phyloP scores from a whole-genome alignment of 805 yeast species.

The Alloascoidea africana region DNA sequence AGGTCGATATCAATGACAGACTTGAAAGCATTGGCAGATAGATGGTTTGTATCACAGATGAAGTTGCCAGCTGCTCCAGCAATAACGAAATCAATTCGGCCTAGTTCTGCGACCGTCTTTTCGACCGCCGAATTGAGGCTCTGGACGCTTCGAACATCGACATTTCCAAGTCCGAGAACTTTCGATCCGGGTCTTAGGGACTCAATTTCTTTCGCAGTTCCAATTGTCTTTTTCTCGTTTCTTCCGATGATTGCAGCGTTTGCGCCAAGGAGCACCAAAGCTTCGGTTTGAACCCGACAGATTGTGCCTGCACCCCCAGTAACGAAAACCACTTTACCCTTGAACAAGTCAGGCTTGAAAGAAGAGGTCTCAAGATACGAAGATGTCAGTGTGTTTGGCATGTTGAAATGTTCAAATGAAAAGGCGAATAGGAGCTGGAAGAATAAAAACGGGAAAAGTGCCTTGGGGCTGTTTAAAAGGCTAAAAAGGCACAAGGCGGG shows the following conservation, averaged over 20 bases:
- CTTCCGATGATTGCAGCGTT: slow-evolving; percentile 80
- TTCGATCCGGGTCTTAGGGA: slow-evolving; percentile 39
- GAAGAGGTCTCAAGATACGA: slow-evolving; percentile 13
- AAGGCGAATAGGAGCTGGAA: slow-evolving; percentile 2
- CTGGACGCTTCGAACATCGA: slow-evolving; percentile 65
- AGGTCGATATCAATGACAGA: slow-evolving; percentile 79
- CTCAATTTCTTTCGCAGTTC: slow-evolving; percentile 55
- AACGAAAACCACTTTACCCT: slow-evolving; percentile 75
- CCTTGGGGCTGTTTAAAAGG: too few relatives aligned
- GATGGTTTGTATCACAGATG: slow-evolving; percentile 58
- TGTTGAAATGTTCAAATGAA: slow-evolving; percentile 4
- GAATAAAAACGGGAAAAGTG: too few relatives aligned
- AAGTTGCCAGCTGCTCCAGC: slow-evolving; percentile 97
- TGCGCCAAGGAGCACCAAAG: slow-evolving; percentile 72
- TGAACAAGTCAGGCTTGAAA: slow-evolving; percentile 48
- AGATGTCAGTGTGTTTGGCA: slow-evolving; percentile 14
- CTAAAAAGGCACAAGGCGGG: too few relatives aligned
- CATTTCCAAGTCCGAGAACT: slow-evolving; percentile 55
- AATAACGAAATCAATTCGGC: slow-evolving; percentile 73
- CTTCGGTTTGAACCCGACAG: slow-evolving; percentile 81
- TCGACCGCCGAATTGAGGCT: slow-evolving; percentile 50
- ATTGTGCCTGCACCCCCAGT: slow-evolving; percentile 98
- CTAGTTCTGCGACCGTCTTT: slow-evolving; percentile 48
- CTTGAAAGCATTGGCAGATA: slow-evolving; percentile 78
- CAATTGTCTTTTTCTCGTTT: slow-evolving; percentile 44